phyloP scores from a whole-genome alignment of 495 filamentous ascomycete genomes.

The Immersiella caudata region DNA sequence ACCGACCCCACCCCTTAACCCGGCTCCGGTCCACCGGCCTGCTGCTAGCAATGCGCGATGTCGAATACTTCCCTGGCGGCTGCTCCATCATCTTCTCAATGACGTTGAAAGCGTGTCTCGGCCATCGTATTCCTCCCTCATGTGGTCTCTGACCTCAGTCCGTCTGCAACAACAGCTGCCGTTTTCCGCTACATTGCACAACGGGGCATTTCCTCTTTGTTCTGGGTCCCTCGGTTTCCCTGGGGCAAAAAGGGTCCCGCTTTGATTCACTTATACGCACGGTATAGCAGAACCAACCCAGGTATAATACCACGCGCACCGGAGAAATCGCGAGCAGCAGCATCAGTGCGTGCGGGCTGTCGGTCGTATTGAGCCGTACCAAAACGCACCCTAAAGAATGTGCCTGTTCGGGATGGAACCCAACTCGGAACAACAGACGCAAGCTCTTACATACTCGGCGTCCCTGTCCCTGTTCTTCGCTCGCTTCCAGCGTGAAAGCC shows the following conservation, averaged over 20 bases:
- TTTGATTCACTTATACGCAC: background rate
- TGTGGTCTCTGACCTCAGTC: background rate
- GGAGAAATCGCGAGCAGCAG: slow-evolving; percentile 7
- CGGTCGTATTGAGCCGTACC: slow-evolving; percentile 22
- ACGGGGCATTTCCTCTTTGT: slow-evolving; percentile 1
- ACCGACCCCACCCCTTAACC: background rate
- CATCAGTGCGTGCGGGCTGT: slow-evolving; percentile 17
- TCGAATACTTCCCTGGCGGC: background rate
- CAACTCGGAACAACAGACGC: slow-evolving; percentile 16
- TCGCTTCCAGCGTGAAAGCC: background rate
- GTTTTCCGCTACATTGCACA: background rate
- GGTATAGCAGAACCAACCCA: slow-evolving; percentile 25
- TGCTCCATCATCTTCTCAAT: background rate
- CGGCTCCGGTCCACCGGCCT: background rate
- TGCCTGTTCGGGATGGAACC: slow-evolving; percentile 22
- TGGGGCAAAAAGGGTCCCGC: background rate
- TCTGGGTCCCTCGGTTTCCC: background rate
- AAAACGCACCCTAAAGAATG: background rate
- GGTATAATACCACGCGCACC: slow-evolving; percentile 23
- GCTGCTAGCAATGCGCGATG: background rate
- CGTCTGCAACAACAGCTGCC: background rate
- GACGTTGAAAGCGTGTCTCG: background rate
- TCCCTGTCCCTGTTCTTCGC: background rate
- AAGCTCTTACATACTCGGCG: background rate
- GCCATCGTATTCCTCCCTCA: background rate